These are phyloP conservation scores for Penicillium ucsense DNA, from an alignment of 495 filamentous ascomycete species.

Conservation along the genomic window DNA sequence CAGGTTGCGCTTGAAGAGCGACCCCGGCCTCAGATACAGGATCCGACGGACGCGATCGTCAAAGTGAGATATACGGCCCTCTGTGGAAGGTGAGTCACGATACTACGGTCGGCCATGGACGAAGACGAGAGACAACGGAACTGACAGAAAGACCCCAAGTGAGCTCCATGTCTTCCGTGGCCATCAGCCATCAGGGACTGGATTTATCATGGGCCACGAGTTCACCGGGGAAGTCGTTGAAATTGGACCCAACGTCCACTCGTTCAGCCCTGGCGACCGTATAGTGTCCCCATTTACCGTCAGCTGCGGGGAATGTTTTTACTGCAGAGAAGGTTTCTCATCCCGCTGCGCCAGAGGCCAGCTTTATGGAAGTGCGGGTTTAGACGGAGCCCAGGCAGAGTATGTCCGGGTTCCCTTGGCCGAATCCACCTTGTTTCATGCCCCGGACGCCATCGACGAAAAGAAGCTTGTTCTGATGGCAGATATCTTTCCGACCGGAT, in stretches of 20 bases:
- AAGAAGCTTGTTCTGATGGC: conserved; percentile 59
- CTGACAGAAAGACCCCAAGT: conserved; percentile 1
- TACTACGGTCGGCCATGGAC: no score
- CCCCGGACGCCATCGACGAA: conserved; percentile 61
- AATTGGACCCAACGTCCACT: conserved; percentile 24
- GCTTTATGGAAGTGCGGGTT: conserved; percentile 56
- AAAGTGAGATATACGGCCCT: conserved; percentile 76
- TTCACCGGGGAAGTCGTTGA: conserved; percentile 18
- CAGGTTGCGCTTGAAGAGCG: conserved; percentile 33
- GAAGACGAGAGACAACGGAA: not conserved
- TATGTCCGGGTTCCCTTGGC: conserved; percentile 77
- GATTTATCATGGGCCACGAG: conserved; percentile 51
- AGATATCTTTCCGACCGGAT: conserved; percentile 63
- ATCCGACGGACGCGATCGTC: conserved; percentile 67
- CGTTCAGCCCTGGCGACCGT: conserved; percentile 50
- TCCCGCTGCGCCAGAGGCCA: conserved; percentile 52
- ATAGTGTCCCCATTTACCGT: conserved; percentile 54
- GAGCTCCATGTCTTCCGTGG: conserved; percentile 22
- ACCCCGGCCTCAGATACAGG: conserved; percentile 45
- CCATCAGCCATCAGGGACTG: conserved; percentile 40
- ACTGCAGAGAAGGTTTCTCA: conserved; percentile 46
- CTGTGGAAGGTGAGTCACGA: conserved; percentile 66
- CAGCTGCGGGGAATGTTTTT: conserved; percentile 67
- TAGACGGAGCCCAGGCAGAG: conserved; percentile 84
- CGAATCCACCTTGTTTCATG: conserved; percentile 62